Evolutionary conservation across 2,329 filamentous ascomycete species (phyloP), one percentile per base, ranked within the genome.

Genomic region (Fusarium beomiforme): DNA sequence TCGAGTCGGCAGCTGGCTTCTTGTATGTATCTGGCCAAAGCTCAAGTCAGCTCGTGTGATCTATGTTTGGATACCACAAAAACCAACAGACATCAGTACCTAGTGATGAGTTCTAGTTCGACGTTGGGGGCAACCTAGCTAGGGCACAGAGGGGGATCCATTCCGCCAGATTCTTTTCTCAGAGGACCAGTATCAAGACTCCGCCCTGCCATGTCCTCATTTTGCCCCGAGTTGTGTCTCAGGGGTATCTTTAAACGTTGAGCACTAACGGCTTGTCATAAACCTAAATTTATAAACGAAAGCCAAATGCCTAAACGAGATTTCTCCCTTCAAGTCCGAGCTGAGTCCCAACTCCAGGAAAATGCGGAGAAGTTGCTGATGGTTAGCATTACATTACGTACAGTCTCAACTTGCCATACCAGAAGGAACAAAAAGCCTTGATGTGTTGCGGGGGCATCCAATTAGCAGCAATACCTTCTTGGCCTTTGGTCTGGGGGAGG

Each of bases 401-500:
- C 46, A 61, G 37, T 42, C 10, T 34, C 63, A 34, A n/a, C 29
- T 49, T 21, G n/a, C 26, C 49, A 39, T 50, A 37, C 53, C 13
- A 37, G 53, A 51, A 64, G 68, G 51, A 61, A 64, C 31, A 59
- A 64, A 49, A 64, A 54, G 47, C 57, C 29, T 72, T 33, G 36
- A 41, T 51, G 24, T 17, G 46, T 29, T 74, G 66, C 37, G 71
- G 71, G 66, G 65, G 50, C n/a, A 63, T 41, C 57, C 46, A 67
- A 63, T 63, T 47, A 62, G 39, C 64, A 66, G 17, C 61, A 33
- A 53, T 31, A 26, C 21, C 24, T 46, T 59, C 69, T 74, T 73
- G 64, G 64, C 64, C 58, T 51, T 67, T 2, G 58, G 58, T 73
- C 71, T 62, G 71, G 71, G 71, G 71, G 62, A 74, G 71, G 71